A percentile compares a stretch with the other conserved stretches of the same genome.
phyloP scores from a whole-genome alignment of 768 basidiomycete species.

The Lepiota subincarnata region DNA sequence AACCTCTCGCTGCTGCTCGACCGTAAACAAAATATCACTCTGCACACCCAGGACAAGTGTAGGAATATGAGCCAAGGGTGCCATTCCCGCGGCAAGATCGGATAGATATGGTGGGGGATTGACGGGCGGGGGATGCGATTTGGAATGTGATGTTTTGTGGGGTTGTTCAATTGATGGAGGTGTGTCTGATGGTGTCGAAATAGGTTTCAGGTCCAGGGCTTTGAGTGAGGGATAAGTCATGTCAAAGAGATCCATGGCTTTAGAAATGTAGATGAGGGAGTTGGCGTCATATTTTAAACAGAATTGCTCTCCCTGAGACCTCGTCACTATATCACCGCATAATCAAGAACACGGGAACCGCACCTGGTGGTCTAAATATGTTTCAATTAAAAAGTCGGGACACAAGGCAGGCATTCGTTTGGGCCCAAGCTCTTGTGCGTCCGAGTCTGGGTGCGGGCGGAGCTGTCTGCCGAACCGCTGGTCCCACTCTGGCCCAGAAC shows the following conservation, averaged over 20 bases:
- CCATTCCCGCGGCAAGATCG: constrained; percentile 74
- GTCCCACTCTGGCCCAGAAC: constrained; percentile 99
- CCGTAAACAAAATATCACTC: constrained; percentile 93
- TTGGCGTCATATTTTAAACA: constrained; percentile 99
- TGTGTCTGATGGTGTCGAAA: constrained; percentile 15
- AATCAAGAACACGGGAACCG: constrained; percentile 38
- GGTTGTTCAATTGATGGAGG: constrained; percentile 16
- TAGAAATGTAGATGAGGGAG: constrained; percentile 96
- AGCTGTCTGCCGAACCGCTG: constrained; percentile 88
- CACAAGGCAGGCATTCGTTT: constrained; percentile 72
- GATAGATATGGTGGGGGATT: constrained; percentile 74
- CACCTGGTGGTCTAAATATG: constrained; percentile 95
- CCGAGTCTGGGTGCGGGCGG: constrained; percentile 36
- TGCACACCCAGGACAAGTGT: constrained; percentile 90
- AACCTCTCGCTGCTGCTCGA: constrained; percentile 95
- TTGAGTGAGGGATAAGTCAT: constrained; percentile 77
- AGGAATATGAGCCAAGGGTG: constrained; percentile 72
- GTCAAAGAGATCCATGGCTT: constrained; percentile 99
- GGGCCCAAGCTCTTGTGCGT: constrained; percentile 20
- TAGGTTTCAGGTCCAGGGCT: constrained; percentile 52
- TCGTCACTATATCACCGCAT: constrained; percentile 36
- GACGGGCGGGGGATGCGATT: constrained; percentile 67
- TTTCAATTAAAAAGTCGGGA: constrained; percentile 97
- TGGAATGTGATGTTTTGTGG: constrained; percentile 51
- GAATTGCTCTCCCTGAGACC: constrained; percentile 83